phyloP scores from a whole-genome alignment of 2,329 filamentous ascomycete species.

The Leptosphaerulina australis region DNA sequence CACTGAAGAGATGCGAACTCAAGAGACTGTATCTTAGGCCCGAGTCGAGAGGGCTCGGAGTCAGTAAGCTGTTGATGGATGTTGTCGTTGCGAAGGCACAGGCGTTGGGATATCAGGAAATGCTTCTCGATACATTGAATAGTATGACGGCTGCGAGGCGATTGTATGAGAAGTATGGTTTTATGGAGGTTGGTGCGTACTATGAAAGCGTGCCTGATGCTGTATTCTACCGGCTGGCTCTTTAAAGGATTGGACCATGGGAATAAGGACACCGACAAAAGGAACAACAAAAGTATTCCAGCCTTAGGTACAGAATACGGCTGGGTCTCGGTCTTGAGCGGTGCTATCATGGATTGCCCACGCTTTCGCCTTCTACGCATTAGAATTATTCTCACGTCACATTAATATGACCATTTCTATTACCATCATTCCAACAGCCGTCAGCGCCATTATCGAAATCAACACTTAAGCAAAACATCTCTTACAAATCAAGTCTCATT shows the following conservation, averaged over 20 bases:
- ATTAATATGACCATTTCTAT: no score
- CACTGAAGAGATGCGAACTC: conserved; percentile 57
- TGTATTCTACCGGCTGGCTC: conserved; percentile 56
- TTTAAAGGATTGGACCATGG: conserved; percentile 12
- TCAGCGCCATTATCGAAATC: no score
- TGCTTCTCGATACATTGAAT: conserved; percentile 63
- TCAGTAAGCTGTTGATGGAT: conserved; percentile 57
- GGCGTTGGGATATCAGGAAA: conserved; percentile 57
- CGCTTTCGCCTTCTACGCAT: no score
- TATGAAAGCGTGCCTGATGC: conserved; percentile 62
- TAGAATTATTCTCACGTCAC: no score
- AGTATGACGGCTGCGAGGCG: conserved; percentile 58
- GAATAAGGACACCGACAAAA: neutral
- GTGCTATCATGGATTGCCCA: no score
- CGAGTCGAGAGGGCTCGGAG: conserved; percentile 55
- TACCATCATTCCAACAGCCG: no score
- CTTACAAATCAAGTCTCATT: no score
- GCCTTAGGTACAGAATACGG: no score
- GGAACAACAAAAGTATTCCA: no score
- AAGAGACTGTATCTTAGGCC: conserved; percentile 63
- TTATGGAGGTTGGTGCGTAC: conserved; percentile 59
- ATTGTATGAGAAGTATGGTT: conserved; percentile 59
- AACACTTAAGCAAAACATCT: no score
- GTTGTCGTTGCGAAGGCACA: conserved; percentile 54
- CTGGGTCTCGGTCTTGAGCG: no score